Base-by-base conservation (phyloP, 2,329 filamentous ascomycete genomes). In the Aspergillus ochraceus region DNA sequence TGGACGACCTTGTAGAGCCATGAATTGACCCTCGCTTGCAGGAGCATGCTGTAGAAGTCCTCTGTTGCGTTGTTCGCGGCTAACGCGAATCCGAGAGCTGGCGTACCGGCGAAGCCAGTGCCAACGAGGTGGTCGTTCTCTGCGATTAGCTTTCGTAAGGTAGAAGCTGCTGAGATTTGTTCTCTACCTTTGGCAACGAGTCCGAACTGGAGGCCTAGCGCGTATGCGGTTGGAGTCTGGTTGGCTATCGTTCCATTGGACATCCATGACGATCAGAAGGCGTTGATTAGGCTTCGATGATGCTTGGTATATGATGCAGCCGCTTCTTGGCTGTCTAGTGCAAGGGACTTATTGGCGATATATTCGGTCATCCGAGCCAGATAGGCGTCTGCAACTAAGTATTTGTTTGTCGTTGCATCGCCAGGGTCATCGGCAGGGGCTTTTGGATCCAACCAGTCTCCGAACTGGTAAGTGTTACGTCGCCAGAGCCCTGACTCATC, bases 1-100 rank as follows among this genome's bases (percentile, higher is more conserved):
- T 77, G 77, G 3, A 66, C 68, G 1, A 78, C 71, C 14, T 71
- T 72, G 52, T 76, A 77, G 10, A 79, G 64, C 74, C 74, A 76
- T 0, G 58, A 59, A 0, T 62, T 62, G 2, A 60, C 56, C 9
- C 61, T 46, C 1, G 58, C 57, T 22, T 64, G 60, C 2, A 59
- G 52, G 0, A 64, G 57, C 50, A 61, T 64, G 10, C 26, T 14
- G 39, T 64, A 64, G 49, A 64, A 62, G 14, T 42, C 54, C 1
- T 54, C 52, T 1, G 59, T 39, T 8, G 49, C 51, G 22, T 36
- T 36, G 29, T 53, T 8, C 65, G 71, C 1, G 69, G 75, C 39
- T 64, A 71, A 50, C 1, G 60, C 55, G 24, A 68, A 59, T 4
- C 58, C 54, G 11, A 70, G 58, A 19, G 61, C 52, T 12, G 66